Percentiles rank a stretch among this genome's conserved stretches.
Conservation (phyloP, 1,284 basidiomycete species). For the Austropuccinia psidii region DNA sequence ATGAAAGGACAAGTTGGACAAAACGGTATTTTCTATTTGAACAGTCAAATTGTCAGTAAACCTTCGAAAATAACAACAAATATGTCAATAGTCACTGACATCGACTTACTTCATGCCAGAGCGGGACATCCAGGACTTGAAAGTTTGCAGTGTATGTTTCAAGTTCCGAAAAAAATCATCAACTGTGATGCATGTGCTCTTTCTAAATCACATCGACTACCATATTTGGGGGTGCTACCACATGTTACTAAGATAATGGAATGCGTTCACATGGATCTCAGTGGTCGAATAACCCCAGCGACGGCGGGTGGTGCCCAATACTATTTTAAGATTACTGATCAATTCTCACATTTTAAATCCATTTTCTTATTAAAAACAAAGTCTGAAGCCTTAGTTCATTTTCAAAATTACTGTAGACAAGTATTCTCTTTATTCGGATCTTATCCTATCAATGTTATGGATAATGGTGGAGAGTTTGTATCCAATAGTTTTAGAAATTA, state of each 20-base stretch:
- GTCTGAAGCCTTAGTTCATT: constrained; percentile 19
- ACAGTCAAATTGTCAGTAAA: too few relatives aligned
- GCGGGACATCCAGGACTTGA: not conserved
- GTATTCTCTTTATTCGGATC: too few relatives aligned
- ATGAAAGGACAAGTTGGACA: too few relatives aligned
- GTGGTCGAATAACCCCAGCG: not conserved
- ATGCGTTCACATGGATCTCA: not conserved
- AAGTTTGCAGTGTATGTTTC: not conserved
- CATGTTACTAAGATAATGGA: not conserved
- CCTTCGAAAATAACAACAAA: too few relatives aligned
- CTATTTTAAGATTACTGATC: constrained; percentile 4
- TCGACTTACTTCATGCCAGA: not conserved
- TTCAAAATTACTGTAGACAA: too few relatives aligned
- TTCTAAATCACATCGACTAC: not conserved
- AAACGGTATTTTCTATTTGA: too few relatives aligned
- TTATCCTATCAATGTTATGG: too few relatives aligned
- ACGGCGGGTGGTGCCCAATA: not conserved
- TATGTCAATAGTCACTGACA: too few relatives aligned
- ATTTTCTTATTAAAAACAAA: not conserved
- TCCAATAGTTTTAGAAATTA: too few relatives aligned
- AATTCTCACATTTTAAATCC: not conserved
- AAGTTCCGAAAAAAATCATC: not conserved
- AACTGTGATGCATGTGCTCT: constrained; percentile 2
- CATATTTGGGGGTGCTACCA: not conserved
- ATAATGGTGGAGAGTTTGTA: too few relatives aligned